Evolutionary conservation across 2,329 filamentous ascomycete genomes (phyloP), one percentile per base, ranked within the genome.

Genomic region (Scedosporium aurantiacum): DNA sequence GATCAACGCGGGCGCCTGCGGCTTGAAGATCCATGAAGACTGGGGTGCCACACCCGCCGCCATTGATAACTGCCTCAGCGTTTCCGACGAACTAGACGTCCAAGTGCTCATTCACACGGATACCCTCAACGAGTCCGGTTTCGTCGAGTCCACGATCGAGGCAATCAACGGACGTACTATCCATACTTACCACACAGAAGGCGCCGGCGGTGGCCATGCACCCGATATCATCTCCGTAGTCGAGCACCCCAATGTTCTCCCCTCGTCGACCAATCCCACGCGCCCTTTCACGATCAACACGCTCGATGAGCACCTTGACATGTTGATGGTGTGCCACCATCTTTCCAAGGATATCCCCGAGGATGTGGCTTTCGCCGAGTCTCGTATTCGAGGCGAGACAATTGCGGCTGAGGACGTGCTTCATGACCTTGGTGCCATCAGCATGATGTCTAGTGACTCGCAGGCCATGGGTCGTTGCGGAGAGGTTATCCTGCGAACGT

Each of bases 271-370:
- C 0, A 97, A 96, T 72, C 93, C 93, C 0, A 97, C 93, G 1
- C 81, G 92, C 2, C 93, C 93, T 0, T 97, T 86, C 74, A 97
- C 93, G 1, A 80, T 82, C 66, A 97, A 97, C 77, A 97, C 93
- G 0, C 82, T 97, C 0, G 93, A 97, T 70, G 93, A 97, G 74
- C 93, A 97, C 75, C 83, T 97, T 14, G 93, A 97, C 76, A 97
- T 97, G 93, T 78, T 97, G 56, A 97, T 97, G 93, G 91, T 96
- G 43, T 97, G 93, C 78, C 93, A 97, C 73, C 93, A 97, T 70
- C 79, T 97, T 8, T 91, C 87, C 60, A 90, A 90, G 73, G 87
- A 96, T 74, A 97, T 97, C 63, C 90, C 92, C 62, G 93, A 97
- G 76, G 93, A 97, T 71, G 88, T 97, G 14, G 91, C 92, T 1